Conservation (phyloP, 2,329 filamentous ascomycete species). For the Cordyceps javanica region DNA sequence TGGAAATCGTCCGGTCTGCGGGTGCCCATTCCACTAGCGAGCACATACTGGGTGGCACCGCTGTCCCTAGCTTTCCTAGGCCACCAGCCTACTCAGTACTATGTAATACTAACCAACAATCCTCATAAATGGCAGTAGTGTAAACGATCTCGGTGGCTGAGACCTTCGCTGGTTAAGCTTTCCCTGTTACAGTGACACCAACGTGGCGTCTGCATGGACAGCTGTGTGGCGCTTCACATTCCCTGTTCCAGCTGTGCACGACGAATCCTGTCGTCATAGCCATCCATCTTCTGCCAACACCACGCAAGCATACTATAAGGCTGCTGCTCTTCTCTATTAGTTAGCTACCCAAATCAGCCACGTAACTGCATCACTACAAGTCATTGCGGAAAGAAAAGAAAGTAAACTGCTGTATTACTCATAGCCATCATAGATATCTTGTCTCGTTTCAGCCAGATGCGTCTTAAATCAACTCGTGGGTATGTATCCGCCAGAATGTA, state of each 20-base stretch:
- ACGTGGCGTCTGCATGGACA: too few relatives aligned
- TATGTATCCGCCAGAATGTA: constrained; percentile 7
- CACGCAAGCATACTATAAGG: neutral
- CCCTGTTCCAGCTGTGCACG: neutral
- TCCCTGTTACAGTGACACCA: too few relatives aligned
- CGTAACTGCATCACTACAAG: neutral
- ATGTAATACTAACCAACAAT: too few relatives aligned
- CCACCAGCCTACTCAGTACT: too few relatives aligned
- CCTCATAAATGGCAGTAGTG: too few relatives aligned
- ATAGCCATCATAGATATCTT: constrained; percentile 5
- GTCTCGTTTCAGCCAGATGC: constrained; percentile 3
- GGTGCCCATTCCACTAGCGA: neutral
- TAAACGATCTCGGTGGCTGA: too few relatives aligned
- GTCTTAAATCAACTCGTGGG: constrained; percentile 3
- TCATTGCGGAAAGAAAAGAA: neutral
- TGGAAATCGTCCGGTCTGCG: too few relatives aligned
- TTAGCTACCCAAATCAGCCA: neutral
- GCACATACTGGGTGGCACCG: too few relatives aligned
- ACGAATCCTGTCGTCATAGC: constrained; percentile 1
- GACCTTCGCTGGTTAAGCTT: too few relatives aligned
- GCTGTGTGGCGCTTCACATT: neutral
- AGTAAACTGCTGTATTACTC: neutral
- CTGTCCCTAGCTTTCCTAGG: too few relatives aligned
- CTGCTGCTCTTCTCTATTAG: neutral
- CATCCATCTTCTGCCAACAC: too few relatives aligned